Evolutionary conservation across 2,329 filamentous ascomycete species (phyloP).

Genomic region (Westerdykella ornata): DNA sequence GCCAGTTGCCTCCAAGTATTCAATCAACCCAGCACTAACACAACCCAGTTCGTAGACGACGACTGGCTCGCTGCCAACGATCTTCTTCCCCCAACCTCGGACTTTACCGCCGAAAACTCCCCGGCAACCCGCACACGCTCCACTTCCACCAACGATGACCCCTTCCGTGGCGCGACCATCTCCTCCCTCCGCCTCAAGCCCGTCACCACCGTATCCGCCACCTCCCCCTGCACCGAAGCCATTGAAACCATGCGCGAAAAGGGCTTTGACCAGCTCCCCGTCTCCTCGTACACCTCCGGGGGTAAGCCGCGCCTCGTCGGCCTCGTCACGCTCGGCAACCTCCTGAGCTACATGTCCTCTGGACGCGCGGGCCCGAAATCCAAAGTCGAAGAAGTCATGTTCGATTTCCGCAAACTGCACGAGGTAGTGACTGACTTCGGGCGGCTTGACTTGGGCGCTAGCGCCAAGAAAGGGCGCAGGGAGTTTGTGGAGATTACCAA

Average conservation of each 20-base stretch:
- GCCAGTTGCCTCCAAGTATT: not conserved
- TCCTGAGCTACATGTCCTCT: conserved; percentile 81
- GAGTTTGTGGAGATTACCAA: conserved; percentile 91
- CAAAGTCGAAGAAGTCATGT: conserved; percentile 86
- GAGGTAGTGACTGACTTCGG: conserved; percentile 77
- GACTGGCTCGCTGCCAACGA: conserved; percentile 98
- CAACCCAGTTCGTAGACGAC: conserved; percentile 74
- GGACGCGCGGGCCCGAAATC: conserved; percentile 69
- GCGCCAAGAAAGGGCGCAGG: conserved; percentile 40
- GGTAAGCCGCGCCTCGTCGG: conserved; percentile 71
- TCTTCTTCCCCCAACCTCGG: conserved; percentile 60
- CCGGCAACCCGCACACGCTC: conserved; percentile 35
- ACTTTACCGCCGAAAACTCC: conserved; percentile 32
- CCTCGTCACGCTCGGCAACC: conserved; percentile 88
- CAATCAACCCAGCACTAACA: conserved; percentile 13
- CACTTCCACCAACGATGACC: conserved; percentile 49
- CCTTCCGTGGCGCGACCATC: conserved; percentile 73
- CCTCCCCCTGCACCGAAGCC: conserved; percentile 71
- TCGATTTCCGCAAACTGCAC: conserved; percentile 80
- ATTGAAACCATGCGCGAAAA: conserved; percentile 98
- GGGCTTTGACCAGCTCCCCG: conserved; percentile 94
- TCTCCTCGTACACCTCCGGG: conserved; percentile 54
- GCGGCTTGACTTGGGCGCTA: conserved; percentile 31
- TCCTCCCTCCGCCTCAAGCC: conserved; percentile 82
- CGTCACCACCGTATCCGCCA: conserved; percentile 72